Evolutionary conservation across 805 yeast species (phyloP).

Genomic region (Torulaspora franciscae): DNA sequence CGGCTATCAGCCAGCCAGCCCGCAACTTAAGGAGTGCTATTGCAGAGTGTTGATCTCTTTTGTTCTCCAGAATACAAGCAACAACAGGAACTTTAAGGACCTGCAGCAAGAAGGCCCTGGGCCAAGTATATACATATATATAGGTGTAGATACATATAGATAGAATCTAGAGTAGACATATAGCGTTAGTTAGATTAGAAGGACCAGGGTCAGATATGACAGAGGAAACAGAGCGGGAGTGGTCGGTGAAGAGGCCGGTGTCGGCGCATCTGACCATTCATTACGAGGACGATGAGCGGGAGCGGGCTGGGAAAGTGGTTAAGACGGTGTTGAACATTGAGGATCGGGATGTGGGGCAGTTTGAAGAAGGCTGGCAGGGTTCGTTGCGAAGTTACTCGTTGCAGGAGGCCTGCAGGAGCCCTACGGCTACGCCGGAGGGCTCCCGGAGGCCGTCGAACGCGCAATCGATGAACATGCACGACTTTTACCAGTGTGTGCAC

Average conservation of each 20-base stretch:
- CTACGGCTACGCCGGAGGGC: slow-evolving; percentile 1
- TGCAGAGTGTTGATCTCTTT: background rate
- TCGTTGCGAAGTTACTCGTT: slow-evolving; percentile 5
- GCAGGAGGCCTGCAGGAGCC: slow-evolving; percentile 1
- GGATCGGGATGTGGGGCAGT: background rate
- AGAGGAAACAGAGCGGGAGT: slow-evolving; percentile 7
- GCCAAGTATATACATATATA: background rate
- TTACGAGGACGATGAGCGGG: slow-evolving; percentile 4
- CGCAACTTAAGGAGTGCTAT: background rate
- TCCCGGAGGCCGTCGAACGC: slow-evolving; percentile 10
- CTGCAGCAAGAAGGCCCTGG: background rate
- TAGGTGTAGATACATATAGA: background rate
- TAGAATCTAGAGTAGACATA: background rate
- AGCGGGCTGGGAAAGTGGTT: slow-evolving; percentile 7
- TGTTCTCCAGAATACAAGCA: background rate
- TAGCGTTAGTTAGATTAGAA: background rate
- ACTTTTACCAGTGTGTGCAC: slow-evolving; percentile 12
- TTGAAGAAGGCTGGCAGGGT: background rate
- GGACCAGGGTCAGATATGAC: background rate
- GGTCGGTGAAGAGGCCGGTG: slow-evolving; percentile 14
- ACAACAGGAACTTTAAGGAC: background rate
- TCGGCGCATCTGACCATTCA: slow-evolving; percentile 15
- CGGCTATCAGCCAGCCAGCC: slow-evolving; percentile 1
- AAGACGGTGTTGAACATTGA: slow-evolving; percentile 11
- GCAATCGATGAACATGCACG: slow-evolving; percentile 15